Conservation (phyloP, 78 protist genomes). For the Chrysochromulina tobinii region DNA sequence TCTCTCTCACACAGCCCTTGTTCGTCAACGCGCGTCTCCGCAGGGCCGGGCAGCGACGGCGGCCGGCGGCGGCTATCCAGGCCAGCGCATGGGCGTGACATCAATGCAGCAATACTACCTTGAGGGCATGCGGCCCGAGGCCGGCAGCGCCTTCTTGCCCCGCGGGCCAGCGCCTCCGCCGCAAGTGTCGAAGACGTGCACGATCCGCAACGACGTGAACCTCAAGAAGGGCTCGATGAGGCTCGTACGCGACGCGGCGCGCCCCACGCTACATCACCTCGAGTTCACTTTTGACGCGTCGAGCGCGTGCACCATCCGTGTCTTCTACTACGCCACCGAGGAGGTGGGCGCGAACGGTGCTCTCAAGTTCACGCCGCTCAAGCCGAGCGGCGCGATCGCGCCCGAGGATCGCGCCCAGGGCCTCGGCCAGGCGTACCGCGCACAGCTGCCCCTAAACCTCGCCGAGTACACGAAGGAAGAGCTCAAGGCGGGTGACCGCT, state of each 20-base stretch:
- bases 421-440: neutral
- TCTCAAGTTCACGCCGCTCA: neutral
- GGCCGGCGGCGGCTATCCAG: no score
- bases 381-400: neutral
- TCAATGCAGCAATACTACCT: no score
- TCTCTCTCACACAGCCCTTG: no score
- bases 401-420: neutral
- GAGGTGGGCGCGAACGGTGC: neutral
- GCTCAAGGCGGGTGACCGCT: neutral
- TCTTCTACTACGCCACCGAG: neutral
- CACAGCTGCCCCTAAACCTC: neutral
- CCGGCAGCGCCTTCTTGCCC: neutral
- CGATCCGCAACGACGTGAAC: conserved; percentile 53
- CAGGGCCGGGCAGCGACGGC: no score
- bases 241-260: neutral
- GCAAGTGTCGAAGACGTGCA: conserved; percentile 21
- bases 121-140: conserved; percentile 15
- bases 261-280: neutral
- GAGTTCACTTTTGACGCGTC: conserved; percentile 38
- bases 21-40: no score
- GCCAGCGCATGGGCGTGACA: no score
- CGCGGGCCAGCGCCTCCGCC: conserved; percentile 7
- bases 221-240: conserved; percentile 31
- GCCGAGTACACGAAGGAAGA: neutral
- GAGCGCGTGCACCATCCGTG: neutral